A percentile compares a stretch with the other conserved stretches of the same genome.
Conservation (phyloP, 371 early-diverging fungal species). For the Quaeritorhiza haematococci region DNA sequence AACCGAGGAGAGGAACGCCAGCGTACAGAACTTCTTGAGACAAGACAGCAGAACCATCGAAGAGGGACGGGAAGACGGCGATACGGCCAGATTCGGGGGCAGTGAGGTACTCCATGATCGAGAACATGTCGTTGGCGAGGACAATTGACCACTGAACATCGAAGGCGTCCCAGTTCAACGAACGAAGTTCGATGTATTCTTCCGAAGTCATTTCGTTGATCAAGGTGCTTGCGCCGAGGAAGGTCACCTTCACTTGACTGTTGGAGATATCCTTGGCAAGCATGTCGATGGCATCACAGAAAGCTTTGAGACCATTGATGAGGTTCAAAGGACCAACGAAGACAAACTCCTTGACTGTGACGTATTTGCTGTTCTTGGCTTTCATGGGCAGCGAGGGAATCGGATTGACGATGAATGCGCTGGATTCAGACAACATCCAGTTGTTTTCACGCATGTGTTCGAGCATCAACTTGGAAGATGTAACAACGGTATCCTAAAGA, state of each 20-base stretch:
- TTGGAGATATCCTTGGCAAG: not conserved
- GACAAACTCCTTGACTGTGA: constrained; percentile 17
- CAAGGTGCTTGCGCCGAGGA: constrained; percentile 8
- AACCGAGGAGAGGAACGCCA: constrained; percentile 14
- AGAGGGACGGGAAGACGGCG: constrained; percentile 18
- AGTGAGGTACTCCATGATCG: constrained; percentile 12
- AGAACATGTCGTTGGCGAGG: not conserved
- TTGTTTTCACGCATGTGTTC: constrained; percentile 6
- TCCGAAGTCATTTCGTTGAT: constrained; percentile 23
- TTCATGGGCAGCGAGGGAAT: not conserved
- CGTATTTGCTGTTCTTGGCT: not conserved
- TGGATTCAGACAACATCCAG: constrained; percentile 7
- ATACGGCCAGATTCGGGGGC: constrained; percentile 1
- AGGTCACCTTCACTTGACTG: constrained; percentile 12
- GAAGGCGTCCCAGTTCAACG: constrained; percentile 16
- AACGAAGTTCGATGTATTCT: constrained; percentile 22
- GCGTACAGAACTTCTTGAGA: constrained; percentile 9
- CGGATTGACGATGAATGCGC: constrained; percentile 5
- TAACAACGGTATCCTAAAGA: constrained; percentile 18
- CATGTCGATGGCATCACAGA: constrained; percentile 27
- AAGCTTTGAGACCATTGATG: constrained; percentile 21
- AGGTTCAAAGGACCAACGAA: constrained; percentile 24
- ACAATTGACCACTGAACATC: constrained; percentile 16
- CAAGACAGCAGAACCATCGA: constrained; percentile 13
- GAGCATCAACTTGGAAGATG: constrained; percentile 16